Conservation (phyloP, 148 eudicot species). For the Rheum nobile region DNA sequence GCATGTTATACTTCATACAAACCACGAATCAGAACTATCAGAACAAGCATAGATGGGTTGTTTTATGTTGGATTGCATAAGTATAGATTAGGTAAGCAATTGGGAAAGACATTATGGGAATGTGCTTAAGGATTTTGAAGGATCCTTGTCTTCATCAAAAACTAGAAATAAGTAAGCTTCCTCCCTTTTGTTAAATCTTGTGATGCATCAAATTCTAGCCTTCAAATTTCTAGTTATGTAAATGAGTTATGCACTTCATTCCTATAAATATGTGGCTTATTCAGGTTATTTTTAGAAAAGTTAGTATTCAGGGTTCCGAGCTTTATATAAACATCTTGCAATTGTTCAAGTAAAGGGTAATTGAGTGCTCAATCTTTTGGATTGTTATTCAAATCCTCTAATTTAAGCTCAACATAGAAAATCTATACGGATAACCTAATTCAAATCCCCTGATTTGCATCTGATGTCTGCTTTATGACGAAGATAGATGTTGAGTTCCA, state of each 20-base stretch:
- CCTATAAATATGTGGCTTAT: not conserved
- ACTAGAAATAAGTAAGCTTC: conserved; percentile 58
- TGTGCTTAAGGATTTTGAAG: conserved; percentile 91
- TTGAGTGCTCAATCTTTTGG: not conserved
- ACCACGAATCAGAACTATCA: no score
- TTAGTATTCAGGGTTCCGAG: not conserved
- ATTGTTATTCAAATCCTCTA: not conserved
- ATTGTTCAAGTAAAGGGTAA: not conserved
- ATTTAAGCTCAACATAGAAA: not conserved
- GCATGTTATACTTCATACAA: no score
- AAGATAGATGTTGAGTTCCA: no score
- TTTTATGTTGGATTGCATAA: no score
- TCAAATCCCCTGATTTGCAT: not conserved
- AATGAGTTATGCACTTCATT: not conserved
- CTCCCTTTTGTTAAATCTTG: not conserved
- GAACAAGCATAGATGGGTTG: no score
- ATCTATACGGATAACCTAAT: not conserved
- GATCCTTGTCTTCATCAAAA: conserved; percentile 82
- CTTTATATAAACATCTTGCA: not conserved
- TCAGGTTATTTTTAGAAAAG: not conserved
- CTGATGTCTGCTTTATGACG: not conserved
- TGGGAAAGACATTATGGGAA: no score
- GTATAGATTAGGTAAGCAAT: no score
- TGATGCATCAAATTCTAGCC: not conserved
- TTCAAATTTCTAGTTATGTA: not conserved